These are phyloP conservation scores for Picea abies DNA, from an alignment of 83 land plant species.

Conservation along the genomic window DNA sequence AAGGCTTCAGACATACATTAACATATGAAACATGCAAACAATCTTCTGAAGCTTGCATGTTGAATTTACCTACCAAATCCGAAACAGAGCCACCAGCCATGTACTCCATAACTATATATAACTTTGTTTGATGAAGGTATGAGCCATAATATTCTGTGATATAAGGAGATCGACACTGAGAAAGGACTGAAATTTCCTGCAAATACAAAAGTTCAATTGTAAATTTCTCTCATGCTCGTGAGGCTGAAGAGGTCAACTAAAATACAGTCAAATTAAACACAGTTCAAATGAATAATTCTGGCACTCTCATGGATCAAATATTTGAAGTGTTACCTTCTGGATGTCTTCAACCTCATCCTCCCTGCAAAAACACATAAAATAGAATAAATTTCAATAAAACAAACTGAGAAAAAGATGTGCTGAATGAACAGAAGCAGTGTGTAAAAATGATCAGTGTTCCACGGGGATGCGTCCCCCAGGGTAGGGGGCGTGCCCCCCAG, in stretches of 20 bases:
- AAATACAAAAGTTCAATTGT: constrained; percentile 6
- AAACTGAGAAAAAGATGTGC: neutral
- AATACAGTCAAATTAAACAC: neutral
- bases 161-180: constrained; percentile 95
- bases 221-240: neutral
- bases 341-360: constrained; percentile 99
- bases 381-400: constrained; percentile 4
- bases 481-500: no score
- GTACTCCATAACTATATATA: constrained; percentile 99
- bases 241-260: no score
- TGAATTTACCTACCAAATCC: constrained; percentile 72
- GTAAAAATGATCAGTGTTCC: neutral
- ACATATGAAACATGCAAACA: neutral
- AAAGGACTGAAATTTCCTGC: constrained; percentile 96
- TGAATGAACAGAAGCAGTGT: neutral
- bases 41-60: neutral
- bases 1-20: neutral
- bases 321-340: constrained; percentile 74
- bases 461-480: no score
- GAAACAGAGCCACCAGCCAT: constrained; percentile 99
- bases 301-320: neutral
- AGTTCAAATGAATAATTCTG: neutral
- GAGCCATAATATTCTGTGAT: constrained; percentile 99
- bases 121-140: constrained; percentile 83
- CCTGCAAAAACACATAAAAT: constrained; percentile 41